phyloP scores from a whole-genome alignment of 345 rosid species.

The Balakata baccata region DNA sequence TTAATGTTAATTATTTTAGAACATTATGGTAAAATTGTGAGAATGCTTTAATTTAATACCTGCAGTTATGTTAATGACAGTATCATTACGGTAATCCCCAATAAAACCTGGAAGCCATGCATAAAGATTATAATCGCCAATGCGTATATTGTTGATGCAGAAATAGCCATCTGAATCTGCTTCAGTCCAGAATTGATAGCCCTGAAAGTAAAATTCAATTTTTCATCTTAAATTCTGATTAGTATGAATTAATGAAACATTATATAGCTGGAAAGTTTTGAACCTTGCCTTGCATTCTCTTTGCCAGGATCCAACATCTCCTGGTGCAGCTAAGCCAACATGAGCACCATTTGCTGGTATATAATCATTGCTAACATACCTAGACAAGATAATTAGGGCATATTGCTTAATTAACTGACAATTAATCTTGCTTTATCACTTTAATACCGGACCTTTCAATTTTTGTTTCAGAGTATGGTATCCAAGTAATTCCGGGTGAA shows the following conservation, averaged over 20 bases:
- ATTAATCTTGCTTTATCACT: no score
- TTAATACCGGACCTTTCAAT: no score
- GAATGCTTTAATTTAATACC: constrained; percentile 32
- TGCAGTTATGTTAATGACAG: constrained; percentile 40
- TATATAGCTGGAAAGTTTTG: neutral
- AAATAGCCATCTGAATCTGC: constrained; percentile 62
- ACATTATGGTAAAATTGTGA: no score
- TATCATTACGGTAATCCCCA: constrained; percentile 63
- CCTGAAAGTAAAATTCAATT: constrained; percentile 26
- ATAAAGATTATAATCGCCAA: constrained; percentile 60
- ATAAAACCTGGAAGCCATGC: constrained; percentile 85
- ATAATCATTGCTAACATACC: constrained; percentile 41
- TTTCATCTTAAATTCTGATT: no score
- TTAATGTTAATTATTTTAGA: no score
- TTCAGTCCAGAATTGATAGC: constrained; percentile 79
- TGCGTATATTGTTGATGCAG: constrained; percentile 40
- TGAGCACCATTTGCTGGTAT: constrained; percentile 55
- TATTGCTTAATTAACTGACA: no score
- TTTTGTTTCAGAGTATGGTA: no score
- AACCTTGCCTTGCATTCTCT: constrained; percentile 63
- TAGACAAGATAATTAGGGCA: constrained; percentile 4
- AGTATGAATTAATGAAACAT: neutral
- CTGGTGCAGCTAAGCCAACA: constrained; percentile 77
- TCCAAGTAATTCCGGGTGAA: no score
- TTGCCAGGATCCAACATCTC: constrained; percentile 83